These are phyloP conservation scores for Arctostaphylos glauca DNA, from an alignment of 148 eudicot species.

Conservation along the genomic window DNA sequence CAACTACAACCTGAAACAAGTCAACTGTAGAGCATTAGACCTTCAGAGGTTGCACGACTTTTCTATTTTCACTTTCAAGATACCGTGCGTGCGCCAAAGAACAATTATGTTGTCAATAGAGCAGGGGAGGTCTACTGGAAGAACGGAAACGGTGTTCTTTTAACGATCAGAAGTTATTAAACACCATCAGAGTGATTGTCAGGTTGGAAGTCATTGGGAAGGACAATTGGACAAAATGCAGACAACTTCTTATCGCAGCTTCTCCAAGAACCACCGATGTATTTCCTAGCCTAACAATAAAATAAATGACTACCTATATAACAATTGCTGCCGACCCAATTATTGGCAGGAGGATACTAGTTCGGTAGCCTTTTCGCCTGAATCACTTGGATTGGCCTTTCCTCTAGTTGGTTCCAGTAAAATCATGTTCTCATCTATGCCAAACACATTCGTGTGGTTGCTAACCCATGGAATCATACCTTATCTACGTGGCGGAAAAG, in stretches of 20 bases:
- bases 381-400: not conserved
- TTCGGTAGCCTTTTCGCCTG: not conserved
- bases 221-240: too few species aligned
- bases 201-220: not conserved
- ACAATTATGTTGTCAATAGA: not conserved
- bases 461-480: not conserved
- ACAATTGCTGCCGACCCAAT: too few species aligned
- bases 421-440: not conserved
- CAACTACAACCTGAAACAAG: slow-evolving; percentile 59
- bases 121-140: not conserved
- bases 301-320: too few species aligned
- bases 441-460: not conserved
- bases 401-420: not conserved
- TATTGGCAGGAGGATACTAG: too few species aligned
- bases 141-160: not conserved
- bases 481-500: not conserved
- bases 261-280: too few species aligned
- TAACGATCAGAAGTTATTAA: not conserved
- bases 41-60: slow-evolving; percentile 1
- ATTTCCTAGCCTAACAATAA: too few species aligned
- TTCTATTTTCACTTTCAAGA: not conserved
- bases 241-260: too few species aligned
- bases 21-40: not conserved
- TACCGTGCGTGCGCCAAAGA: not conserved
- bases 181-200: not conserved